Conservation (phyloP, 2,329 filamentous ascomycete genomes). For the Cucurbitaria berberidis region DNA sequence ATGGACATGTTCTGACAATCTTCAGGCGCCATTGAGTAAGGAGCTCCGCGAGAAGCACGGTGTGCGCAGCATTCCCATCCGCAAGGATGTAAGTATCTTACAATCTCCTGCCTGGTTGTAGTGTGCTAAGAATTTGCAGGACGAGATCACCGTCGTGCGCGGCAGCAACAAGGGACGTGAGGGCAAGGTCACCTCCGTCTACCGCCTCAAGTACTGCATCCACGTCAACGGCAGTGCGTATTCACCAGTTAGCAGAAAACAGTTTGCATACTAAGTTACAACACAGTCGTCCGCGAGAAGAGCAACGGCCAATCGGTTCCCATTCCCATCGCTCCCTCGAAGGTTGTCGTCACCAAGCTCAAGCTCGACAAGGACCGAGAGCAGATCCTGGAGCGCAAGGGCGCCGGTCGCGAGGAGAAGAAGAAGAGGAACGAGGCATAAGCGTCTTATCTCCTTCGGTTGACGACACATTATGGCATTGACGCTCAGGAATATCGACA, state of each 20-base stretch:
- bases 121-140: constrained; percentile 44
- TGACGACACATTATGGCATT: constrained; percentile 50
- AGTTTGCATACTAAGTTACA: constrained; percentile 26
- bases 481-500: constrained; percentile 40
- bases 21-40: constrained; percentile 59
- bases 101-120: constrained; percentile 5
- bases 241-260: background rate
- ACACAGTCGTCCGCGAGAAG: constrained; percentile 86
- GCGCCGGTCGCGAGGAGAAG: constrained; percentile 76
- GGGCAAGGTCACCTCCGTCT: constrained; percentile 97
- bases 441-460: constrained; percentile 49
- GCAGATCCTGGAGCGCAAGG: constrained; percentile 84
- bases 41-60: constrained; percentile 99
- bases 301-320: constrained; percentile 94
- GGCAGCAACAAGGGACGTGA: constrained; percentile 96
- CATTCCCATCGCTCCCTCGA: constrained; percentile 92
- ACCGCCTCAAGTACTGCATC: constrained; percentile 80
- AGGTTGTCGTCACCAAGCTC: constrained; percentile 98
- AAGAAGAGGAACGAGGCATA: constrained; percentile 68
- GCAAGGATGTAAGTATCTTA: constrained; percentile 73
- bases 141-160: constrained; percentile 91
- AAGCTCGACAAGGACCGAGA: constrained; percentile 97
- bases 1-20: constrained; percentile 40
- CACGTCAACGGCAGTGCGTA: constrained; percentile 80
- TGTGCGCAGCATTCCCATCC: constrained; percentile 87